Evolutionary conservation across 1,284 basidiomycete species (phyloP).

Genomic region (Boletus hoseneyae): DNA sequence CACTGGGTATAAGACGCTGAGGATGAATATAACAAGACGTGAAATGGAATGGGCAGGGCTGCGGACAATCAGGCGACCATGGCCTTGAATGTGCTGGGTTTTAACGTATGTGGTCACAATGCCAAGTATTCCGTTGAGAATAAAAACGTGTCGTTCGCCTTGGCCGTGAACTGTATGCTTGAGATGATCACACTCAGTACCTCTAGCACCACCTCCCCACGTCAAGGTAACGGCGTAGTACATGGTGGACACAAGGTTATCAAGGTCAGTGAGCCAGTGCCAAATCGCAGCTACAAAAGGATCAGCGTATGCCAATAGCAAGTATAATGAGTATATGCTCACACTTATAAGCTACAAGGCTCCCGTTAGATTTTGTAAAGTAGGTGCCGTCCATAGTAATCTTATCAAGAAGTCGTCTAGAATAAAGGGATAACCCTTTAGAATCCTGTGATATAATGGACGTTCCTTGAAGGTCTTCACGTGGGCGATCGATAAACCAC

Average conservation of each 20-base stretch:
- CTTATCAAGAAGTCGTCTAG: background rate
- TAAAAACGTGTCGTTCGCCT: slow-evolving; percentile 1
- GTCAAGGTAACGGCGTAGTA: slow-evolving; percentile 3
- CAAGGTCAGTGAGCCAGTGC: background rate
- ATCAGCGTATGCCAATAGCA: too few relatives aligned
- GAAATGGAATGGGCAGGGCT: slow-evolving; percentile 2
- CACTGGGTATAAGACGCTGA: slow-evolving; percentile 1
- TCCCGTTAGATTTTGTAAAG: too few relatives aligned
- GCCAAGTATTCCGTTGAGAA: background rate
- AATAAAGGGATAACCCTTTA: fast-evolving
- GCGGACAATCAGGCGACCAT: background rate
- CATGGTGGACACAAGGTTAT: slow-evolving; percentile 3
- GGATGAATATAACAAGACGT: background rate
- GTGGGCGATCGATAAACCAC: slow-evolving; percentile 6
- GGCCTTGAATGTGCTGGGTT: slow-evolving; percentile 5
- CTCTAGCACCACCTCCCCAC: slow-evolving; percentile 7
- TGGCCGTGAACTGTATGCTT: slow-evolving; percentile 1
- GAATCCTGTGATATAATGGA: slow-evolving; percentile 1
- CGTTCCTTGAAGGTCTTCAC: slow-evolving; percentile 1
- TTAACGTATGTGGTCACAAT: background rate
- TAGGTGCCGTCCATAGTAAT: background rate
- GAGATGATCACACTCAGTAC: slow-evolving; percentile 6
- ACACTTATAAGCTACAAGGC: background rate
- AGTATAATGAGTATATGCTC: background rate
- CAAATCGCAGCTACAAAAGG: background rate